Base-by-base conservation (phyloP, 2,329 filamentous ascomycete species). In the Ilyonectria sp. region DNA sequence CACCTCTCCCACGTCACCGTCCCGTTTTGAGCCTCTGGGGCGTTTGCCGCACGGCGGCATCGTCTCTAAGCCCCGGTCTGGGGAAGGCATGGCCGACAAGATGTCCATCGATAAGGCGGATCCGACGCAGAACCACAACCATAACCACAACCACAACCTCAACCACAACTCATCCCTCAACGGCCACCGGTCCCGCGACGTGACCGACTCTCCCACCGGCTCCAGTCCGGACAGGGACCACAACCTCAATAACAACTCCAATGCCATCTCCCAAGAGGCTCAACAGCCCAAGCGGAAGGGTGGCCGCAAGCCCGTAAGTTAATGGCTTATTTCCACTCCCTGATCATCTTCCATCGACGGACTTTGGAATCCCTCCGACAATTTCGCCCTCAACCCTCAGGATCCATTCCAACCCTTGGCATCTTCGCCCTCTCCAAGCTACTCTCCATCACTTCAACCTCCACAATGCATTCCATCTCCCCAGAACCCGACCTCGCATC, bases 251-350 rank as follows among this genome's bases (percentile, higher is more conserved):
- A 75, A 74, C 70, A 74, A 68, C 56, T 72, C 74, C 71, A 79
- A 76, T 70, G 75, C 75, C 65, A 77, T 76, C 69, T 78, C 82
- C 31, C 86, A 86, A 72, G 88, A 90, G 76, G 81, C 80, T 73
- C 88, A 89, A 78, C 89, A 90, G 70, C 94, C 95, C 79, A 99
- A 99, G 87, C 91, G 96, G 79, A 99, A 99, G 86, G 96, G 96
- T 78, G 96, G 96, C 69, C 92, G 96, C 79, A 99, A 98, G 86
- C 96, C 96, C 79, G 96, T 98, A 91, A 82, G 88, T 97, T 54
- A 43, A 58, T 46, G 43, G 62, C 56, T 47, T 57, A 61, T 56
- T 52, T 54, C 15, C 17, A 49, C 29, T 23, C 23, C 57, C 50
- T 64, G 26, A 52, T 62, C 49, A 10, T 44, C 35, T 47, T 63